phyloP scores from a whole-genome alignment of 2,329 filamentous ascomycete species.

The Neopestalotiopsis rosae region DNA sequence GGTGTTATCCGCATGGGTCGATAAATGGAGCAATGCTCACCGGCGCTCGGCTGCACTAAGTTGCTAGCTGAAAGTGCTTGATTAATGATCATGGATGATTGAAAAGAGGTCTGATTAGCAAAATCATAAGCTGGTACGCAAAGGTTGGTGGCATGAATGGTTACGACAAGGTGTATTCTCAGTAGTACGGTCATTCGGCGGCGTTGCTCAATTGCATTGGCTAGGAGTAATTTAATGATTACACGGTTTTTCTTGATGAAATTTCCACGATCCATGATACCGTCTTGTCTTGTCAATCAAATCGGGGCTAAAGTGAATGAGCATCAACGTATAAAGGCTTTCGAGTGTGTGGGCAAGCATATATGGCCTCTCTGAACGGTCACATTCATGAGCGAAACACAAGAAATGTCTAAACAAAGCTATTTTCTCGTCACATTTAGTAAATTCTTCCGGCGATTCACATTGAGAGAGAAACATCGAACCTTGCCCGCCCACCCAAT shows the following conservation, averaged over 20 bases:
- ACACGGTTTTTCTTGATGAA: constrained; percentile 2
- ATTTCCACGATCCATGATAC: not conserved
- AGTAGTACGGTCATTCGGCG: not conserved
- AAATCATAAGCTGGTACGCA: constrained; percentile 6
- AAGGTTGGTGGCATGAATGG: not conserved
- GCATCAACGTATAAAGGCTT: too few species aligned
- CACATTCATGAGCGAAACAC: not conserved
- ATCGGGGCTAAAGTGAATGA: too few species aligned
- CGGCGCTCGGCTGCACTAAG: not conserved
- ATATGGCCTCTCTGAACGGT: not conserved
- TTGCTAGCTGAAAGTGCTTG: not conserved
- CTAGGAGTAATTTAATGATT: constrained; percentile 19
- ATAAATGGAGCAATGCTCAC: constrained; percentile 25
- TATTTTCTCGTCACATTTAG: too few species aligned
- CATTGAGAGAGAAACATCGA: too few species aligned
- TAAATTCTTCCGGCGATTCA: too few species aligned
- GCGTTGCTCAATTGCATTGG: constrained; percentile 16
- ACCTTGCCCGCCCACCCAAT: too few species aligned
- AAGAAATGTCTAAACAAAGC: not conserved
- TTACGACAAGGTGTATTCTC: constrained; percentile 12
- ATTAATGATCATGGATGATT: not conserved
- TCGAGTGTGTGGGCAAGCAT: too few species aligned
- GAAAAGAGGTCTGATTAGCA: not conserved
- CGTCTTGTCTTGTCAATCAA: not conserved
- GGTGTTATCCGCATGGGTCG: constrained; percentile 84